Base-by-base conservation (phyloP, 805 yeast genomes). In the Phaffomyces antillensis region DNA sequence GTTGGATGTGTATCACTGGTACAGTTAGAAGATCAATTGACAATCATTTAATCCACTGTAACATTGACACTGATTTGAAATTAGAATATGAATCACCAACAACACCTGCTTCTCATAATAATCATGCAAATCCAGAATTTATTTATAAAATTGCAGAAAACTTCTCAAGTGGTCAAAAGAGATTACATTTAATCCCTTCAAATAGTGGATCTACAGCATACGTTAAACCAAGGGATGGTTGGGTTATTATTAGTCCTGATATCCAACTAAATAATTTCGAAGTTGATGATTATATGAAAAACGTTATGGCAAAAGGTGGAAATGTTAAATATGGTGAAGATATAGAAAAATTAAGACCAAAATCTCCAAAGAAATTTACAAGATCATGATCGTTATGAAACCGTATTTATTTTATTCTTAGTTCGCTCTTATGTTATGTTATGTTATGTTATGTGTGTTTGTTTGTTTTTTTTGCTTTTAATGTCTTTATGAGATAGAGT, bases 1-100 rank as follows among this genome's bases (percentile, higher is more conserved):
- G 97, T 57, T 85, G 96, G 86, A 89, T 90, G 96, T 91, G 96
- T 54, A 85, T 90, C 43, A 90, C 96, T 3, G 97, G 97, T 3
- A 90, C 97, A 0, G 91, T 90, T 8, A 72, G 96, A 58, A 74
- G 97, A 55, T 78, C 95, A 2, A 79, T 81, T 0, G 97, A 90
- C 64, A 76, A 76, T 13, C 89, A 86, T 61, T 70, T 90, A 47
- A 89, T 90, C 49, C 95, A 90, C 61, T 91, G 97, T 66, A 90
- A 90, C 58, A 79, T 90, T 35, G 95, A 90, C 57, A 89, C 96
- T 0, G 97, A 90, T 63, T 70, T 90, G 41, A 81, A 81, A 48
- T 74, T 90, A 49, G 96, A 88, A 58, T 68, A 71, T 32, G 55
- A 60, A 24, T 52, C 53, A 1, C 52, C 53, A 11, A 26, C 44